Evolutionary conservation across 106 monocot genomes (phyloP), one percentile per base, ranked within the genome.

Genomic region (Chionographis japonica): DNA sequence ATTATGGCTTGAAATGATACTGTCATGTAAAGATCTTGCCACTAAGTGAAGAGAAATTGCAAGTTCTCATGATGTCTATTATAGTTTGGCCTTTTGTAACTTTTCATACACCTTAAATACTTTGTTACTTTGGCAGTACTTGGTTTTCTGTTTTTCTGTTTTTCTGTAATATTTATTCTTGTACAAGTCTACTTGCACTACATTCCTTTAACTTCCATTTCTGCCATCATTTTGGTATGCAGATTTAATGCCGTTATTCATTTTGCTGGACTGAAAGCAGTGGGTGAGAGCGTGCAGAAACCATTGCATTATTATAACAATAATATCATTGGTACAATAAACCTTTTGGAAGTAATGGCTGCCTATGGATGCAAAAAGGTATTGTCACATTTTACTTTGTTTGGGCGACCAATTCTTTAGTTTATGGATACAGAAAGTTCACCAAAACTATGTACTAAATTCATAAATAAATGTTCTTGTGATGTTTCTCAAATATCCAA

Each of bases 191-290:
- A 36, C 35, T 59, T 59, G 59, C 10, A 35, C 59, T 12, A 10
- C n/a, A 17, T 56, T 19, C 5, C 18, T 41, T 69, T 38, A 59
- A 14, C 16, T 50, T 60, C 10, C 61, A 10, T 19, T 50, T 35
- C 13, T 35, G 14, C 15, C 20, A 4, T 41, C 15, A 8, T 67
- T 69, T 80, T 70, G 5, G 18, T 56, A 5, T 59, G 41, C 79
- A 93, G 93, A n/a, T 89, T 93, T 75, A 81, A 89, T 79, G 93
- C 93, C 57, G 93, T 94, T 61, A 89, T 94, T 43, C 93, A 94
- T 55, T 94, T 94, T 78, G 93, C 93, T 69, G 93, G 89, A 50
- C 68, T 89, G 42, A 93, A 93, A 61, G 89, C 93, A 68, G 93
- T 93, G 11, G 93, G 89, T 62, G 93, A 93, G 81, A 93, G 93